Conservation (phyloP, 345 rosid genomes). For the Pistacia vera region DNA sequence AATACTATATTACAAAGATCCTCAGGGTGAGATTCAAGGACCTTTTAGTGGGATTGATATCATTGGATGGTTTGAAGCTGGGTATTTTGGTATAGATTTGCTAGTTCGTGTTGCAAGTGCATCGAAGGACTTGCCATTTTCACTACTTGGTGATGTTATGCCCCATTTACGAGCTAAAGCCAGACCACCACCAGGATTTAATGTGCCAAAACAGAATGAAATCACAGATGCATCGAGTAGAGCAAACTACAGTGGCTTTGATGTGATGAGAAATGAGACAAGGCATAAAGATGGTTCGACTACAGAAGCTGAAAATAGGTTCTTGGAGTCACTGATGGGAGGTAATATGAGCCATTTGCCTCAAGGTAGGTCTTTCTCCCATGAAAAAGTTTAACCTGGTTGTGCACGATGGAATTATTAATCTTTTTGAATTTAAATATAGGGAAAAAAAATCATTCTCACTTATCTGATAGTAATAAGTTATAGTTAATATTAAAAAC, state of each 20-base stretch:
- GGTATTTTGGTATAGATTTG: slow-evolving; percentile 94
- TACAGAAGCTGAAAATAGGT: slow-evolving; percentile 88
- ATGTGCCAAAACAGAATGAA: slow-evolving; percentile 69
- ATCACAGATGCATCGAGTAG: slow-evolving; percentile 44
- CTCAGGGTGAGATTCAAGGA: slow-evolving; percentile 93
- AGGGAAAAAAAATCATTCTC: too few relatives aligned
- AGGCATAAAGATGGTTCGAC: slow-evolving; percentile 55
- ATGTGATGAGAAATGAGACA: slow-evolving; percentile 54
- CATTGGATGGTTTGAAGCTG: slow-evolving; percentile 98
- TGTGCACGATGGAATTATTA: neutral
- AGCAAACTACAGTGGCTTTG: slow-evolving; percentile 52
- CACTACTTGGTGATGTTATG: slow-evolving; percentile 90
- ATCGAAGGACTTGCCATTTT: slow-evolving; percentile 71
- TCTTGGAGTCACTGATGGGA: slow-evolving; percentile 92
- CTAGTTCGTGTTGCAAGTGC: slow-evolving; percentile 70
- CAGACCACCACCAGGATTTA: slow-evolving; percentile 96
- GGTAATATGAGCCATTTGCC: slow-evolving; percentile 50
- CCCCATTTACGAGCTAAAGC: slow-evolving; percentile 97
- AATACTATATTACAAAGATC: slow-evolving; percentile 81
- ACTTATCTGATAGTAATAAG: neutral
- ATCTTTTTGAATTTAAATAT: too few relatives aligned
- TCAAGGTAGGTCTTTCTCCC: slow-evolving; percentile 53
- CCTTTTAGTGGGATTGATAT: slow-evolving; percentile 90
- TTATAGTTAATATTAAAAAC: neutral
- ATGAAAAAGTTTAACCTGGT: neutral